Evolutionary conservation across 2,329 filamentous ascomycete species (phyloP).

Genomic region (Fusarium multiceps): DNA sequence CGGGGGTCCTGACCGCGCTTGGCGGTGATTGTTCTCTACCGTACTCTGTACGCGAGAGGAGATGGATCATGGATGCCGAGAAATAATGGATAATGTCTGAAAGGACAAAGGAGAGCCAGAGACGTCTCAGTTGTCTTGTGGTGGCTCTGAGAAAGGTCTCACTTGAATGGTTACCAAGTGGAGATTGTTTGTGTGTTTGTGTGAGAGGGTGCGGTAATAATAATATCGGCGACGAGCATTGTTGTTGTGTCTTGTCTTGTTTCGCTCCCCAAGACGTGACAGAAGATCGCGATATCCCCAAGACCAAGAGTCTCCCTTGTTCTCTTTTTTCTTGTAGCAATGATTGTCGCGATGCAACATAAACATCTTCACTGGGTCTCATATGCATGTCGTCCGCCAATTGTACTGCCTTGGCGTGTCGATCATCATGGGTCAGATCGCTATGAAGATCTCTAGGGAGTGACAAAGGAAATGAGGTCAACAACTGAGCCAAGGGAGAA

Average conservation of each 20-base stretch:
- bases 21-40: background rate
- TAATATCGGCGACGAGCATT: conserved; percentile 4
- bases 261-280: background rate
- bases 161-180: conserved; percentile 13
- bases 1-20: conserved; percentile 7
- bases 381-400: conserved; percentile 24
- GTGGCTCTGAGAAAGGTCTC: conserved; percentile 29
- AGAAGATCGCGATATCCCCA: conserved; percentile 1
- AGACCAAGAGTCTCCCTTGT: conserved; percentile 25
- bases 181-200: conserved; percentile 10
- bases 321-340: conserved; percentile 10
- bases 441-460: conserved; percentile 29
- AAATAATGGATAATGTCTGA: conserved; percentile 29
- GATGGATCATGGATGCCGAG: conserved; percentile 30
- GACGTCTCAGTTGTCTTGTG: conserved; percentile 26
- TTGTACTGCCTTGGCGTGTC: conserved; percentile 12
- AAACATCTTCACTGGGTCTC: conserved; percentile 37
- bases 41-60: conserved; percentile 14
- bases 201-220: conserved; percentile 15
- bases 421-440: conserved; percentile 28
- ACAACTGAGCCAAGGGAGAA: conserved; percentile 23
- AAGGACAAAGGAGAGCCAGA: conserved; percentile 27
- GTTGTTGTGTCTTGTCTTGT: conserved; percentile 1
- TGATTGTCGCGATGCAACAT: conserved; percentile 9
- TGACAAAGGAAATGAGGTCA: conserved; percentile 27